Percentiles rank a stretch among this genome's conserved stretches.
phyloP scores from a whole-genome alignment of 768 basidiomycete species.

The Dendrothele bispora region DNA sequence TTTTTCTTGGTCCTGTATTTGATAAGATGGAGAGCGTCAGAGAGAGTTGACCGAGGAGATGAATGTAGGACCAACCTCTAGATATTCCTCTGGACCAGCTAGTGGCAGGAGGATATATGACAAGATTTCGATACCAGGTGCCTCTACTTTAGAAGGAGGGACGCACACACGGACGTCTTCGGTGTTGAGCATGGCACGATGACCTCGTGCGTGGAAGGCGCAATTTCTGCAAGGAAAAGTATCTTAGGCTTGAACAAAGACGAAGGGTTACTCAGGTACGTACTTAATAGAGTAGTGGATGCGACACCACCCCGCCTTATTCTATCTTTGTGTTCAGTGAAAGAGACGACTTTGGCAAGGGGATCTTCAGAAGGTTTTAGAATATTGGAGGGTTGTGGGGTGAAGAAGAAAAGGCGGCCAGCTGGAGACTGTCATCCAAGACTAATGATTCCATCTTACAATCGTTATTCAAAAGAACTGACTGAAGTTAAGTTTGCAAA shows the following conservation, averaged over 20 bases:
- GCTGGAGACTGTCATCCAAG: slow-evolving; percentile 57
- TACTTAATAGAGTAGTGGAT: slow-evolving; percentile 89
- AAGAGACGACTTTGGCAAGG: slow-evolving; percentile 76
- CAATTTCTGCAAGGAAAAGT: slow-evolving; percentile 80
- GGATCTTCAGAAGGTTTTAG: slow-evolving; percentile 68
- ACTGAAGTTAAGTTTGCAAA: slow-evolving; percentile 91
- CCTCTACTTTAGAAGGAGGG: slow-evolving; percentile 48
- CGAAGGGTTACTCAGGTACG: background rate
- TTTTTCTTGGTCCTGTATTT: slow-evolving; percentile 88
- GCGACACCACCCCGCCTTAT: slow-evolving; percentile 88
- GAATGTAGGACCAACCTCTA: too few species aligned
- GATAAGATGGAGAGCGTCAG: too few species aligned
- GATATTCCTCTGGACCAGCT: slow-evolving; percentile 92
- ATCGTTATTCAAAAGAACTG: slow-evolving; percentile 34
- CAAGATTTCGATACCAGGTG: slow-evolving; percentile 82
- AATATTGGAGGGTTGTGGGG: slow-evolving; percentile 56
- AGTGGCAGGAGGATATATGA: slow-evolving; percentile 86
- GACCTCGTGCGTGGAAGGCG: slow-evolving; percentile 65
- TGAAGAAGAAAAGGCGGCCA: slow-evolving; percentile 81
- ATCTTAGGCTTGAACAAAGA: too few species aligned
- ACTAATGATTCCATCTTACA: too few species aligned
- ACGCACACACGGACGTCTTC: slow-evolving; percentile 58
- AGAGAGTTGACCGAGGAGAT: too few species aligned
- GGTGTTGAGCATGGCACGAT: slow-evolving; percentile 68
- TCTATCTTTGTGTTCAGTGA: slow-evolving; percentile 86